These are phyloP conservation scores for Zelopaecilomyces penicillatus DNA, from an alignment of 2,329 filamentous ascomycete genomes.

Conservation along the genomic window DNA sequence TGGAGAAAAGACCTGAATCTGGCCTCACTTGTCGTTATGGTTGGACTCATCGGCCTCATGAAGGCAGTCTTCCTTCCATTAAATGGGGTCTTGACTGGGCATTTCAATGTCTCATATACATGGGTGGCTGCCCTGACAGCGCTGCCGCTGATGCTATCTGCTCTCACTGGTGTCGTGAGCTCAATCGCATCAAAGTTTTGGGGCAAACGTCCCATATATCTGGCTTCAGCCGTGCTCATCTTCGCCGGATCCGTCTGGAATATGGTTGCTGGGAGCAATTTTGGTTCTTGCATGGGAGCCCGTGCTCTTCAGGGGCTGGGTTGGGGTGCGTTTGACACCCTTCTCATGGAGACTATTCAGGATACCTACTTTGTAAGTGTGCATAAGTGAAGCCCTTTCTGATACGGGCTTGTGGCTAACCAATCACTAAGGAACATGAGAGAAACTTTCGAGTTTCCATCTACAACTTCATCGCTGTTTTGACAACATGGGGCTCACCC, in stretches of 20 bases:
- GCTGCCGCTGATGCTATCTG: conserved; percentile 42
- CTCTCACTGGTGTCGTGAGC: conserved; percentile 34
- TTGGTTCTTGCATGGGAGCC: conserved; percentile 40
- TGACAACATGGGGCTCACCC: conserved; percentile 45
- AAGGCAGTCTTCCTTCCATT: conserved; percentile 47
- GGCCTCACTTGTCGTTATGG: conserved; percentile 36
- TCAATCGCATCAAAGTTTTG: conserved; percentile 35
- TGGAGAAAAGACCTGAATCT: conserved; percentile 46
- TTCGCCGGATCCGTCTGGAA: conserved; percentile 45
- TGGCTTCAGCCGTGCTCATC: conserved; percentile 36
- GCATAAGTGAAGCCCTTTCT: not conserved
- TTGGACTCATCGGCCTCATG: conserved; percentile 39
- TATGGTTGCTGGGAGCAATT: conserved; percentile 32
- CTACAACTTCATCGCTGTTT: conserved; percentile 35
- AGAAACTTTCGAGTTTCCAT: conserved; percentile 35
- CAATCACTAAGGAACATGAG: conserved; percentile 38
- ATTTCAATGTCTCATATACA: conserved; percentile 38
- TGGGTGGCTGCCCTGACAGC: conserved; percentile 42
- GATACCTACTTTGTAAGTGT: conserved; percentile 48
- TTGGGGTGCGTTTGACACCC: conserved; percentile 50
- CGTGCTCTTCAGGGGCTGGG: conserved; percentile 48
- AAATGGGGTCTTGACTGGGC: conserved; percentile 33
- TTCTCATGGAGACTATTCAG: conserved; percentile 44
- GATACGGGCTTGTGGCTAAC: not conserved
- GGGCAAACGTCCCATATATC: conserved; percentile 47